A percentile compares a stretch with the other conserved stretches of the same genome.
Evolutionary conservation across 2,329 filamentous ascomycete genomes (phyloP).

Genomic region (Dendryphion nanum): DNA sequence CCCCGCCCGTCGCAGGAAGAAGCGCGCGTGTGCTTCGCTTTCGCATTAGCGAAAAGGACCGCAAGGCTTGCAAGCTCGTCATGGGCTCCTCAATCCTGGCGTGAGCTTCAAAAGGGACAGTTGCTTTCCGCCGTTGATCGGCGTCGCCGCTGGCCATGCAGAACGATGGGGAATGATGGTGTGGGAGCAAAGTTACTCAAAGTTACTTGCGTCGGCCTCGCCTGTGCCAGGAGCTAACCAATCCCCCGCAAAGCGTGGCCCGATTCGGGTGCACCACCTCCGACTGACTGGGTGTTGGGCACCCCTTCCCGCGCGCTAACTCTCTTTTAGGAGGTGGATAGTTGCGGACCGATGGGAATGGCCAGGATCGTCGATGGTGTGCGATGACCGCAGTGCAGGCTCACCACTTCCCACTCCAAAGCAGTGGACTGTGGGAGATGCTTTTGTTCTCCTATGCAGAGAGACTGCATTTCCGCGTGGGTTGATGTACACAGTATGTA

Average conservation of each 20-base stretch:
- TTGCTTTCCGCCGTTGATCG: conserved; percentile 16
- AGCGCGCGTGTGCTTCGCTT: too few relatives aligned
- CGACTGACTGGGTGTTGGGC: conserved; percentile 5
- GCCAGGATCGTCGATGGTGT: too few relatives aligned
- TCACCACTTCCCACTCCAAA: too few relatives aligned
- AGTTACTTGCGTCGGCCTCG: conserved; percentile 24
- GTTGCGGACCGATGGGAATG: conserved; percentile 6
- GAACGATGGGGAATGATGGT: conserved; percentile 4
- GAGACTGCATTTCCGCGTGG: neutral
- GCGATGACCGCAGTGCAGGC: too few relatives aligned
- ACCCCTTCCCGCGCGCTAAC: conserved; percentile 8
- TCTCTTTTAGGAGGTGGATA: conserved; percentile 10
- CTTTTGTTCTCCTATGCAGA: too few relatives aligned
- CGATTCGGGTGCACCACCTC: conserved; percentile 4
- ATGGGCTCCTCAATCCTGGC: neutral
- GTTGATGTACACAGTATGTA: neutral
- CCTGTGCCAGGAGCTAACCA: conserved; percentile 20
- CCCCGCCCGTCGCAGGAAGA: too few relatives aligned
- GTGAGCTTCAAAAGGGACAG: conserved; percentile 2
- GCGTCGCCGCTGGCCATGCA: conserved; percentile 13
- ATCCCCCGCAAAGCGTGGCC: conserved; percentile 6
- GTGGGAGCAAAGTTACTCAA: conserved; percentile 11
- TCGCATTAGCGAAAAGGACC: too few relatives aligned
- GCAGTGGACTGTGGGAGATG: too few relatives aligned
- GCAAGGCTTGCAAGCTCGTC: too few relatives aligned